Evolutionary conservation across 2,329 filamentous ascomycete species (phyloP), one percentile per base, ranked within the genome.

Genomic region (Cercospora nicotianae): DNA sequence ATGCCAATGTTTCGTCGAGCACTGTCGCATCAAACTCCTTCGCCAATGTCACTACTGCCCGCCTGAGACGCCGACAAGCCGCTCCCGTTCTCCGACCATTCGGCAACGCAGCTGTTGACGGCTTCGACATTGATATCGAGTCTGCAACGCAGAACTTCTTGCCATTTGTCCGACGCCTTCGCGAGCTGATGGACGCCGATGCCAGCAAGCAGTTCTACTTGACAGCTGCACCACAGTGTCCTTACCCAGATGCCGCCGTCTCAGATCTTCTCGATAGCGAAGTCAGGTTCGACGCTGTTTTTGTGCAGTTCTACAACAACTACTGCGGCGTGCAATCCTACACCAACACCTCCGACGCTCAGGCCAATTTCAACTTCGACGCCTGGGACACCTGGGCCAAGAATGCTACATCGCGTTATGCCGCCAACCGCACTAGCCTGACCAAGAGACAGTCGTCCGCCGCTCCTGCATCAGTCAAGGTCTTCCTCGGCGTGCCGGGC

Each of bases 61-160:
- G 62, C 12, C 16, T 26, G 18, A 26, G 28, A 23, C 60, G 39
- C 60, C 60, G 60, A 8, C 60, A 62, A 57, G 51, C 36, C 12
- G 30, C 42, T 7, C 33, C 45, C 5, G 81, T 81, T 7, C 82
- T 86, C 65, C 87, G 91, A 8, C 91, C 91, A 1, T 93, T 93
- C 76, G 89, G 89, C 64, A 79, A 80, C 12, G 86, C 88, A 9
- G 82, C 87, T 3, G 80, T 93, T 51, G 90, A 93, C 76, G 91
- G 91, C 4, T 92, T 93, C 77, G 91, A 93, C 79, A 87, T 93
- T 70, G 91, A 93, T 77, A 89, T 93, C 69, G 90, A 93, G 79
- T 82, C 86, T 4, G 78, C 79, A 2, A 84, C 86, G 13, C 78
- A 78, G 59, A 89, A 91, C 79, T 87, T 90, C 80, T 85, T 78